Percentiles rank a stretch among this genome's conserved stretches.
These are phyloP conservation scores for Backusella mclennaniae DNA, from an alignment of 192 early-diverging fungal genomes.

Conservation along the genomic window DNA sequence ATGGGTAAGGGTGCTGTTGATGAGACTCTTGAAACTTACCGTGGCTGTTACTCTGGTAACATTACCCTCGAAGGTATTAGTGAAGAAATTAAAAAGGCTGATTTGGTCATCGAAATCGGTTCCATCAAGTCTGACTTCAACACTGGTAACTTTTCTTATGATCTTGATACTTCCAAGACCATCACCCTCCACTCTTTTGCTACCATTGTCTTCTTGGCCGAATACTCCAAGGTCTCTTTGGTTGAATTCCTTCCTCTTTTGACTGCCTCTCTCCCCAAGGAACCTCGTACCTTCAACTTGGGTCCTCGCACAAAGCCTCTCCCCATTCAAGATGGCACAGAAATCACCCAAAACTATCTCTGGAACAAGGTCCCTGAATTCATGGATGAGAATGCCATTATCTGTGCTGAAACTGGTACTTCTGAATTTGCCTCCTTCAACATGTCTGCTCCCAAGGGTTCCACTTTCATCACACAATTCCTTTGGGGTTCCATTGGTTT, in stretches of 20 bases:
- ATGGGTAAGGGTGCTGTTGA: constrained; percentile 48
- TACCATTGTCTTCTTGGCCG: constrained; percentile 34
- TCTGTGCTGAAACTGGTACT: constrained; percentile 48
- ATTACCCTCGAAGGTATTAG: constrained; percentile 33
- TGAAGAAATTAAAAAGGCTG: constrained; percentile 33
- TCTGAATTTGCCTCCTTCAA: constrained; percentile 41
- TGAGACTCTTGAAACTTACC: constrained; percentile 28
- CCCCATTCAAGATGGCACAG: neutral
- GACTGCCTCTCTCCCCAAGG: constrained; percentile 1
- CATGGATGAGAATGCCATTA: constrained; percentile 29
- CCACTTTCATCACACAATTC: constrained; percentile 43
- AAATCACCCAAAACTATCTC: constrained; percentile 44
- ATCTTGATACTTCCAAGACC: constrained; percentile 24
- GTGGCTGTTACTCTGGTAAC: constrained; percentile 44
- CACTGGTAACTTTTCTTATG: constrained; percentile 48
- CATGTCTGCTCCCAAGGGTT: constrained; percentile 35
- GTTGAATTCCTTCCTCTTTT: constrained; percentile 27
- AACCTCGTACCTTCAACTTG: neutral
- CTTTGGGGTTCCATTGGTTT: constrained; percentile 34
- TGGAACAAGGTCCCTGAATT: constrained; percentile 41
- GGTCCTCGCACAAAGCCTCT: constrained; percentile 16
- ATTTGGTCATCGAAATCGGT: constrained; percentile 43
- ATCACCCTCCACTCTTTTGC: constrained; percentile 44
- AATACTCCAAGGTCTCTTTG: constrained; percentile 40
- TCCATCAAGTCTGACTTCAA: constrained; percentile 48